phyloP scores from a whole-genome alignment of 164 flowering plant species.

The Sextonia rubra region DNA sequence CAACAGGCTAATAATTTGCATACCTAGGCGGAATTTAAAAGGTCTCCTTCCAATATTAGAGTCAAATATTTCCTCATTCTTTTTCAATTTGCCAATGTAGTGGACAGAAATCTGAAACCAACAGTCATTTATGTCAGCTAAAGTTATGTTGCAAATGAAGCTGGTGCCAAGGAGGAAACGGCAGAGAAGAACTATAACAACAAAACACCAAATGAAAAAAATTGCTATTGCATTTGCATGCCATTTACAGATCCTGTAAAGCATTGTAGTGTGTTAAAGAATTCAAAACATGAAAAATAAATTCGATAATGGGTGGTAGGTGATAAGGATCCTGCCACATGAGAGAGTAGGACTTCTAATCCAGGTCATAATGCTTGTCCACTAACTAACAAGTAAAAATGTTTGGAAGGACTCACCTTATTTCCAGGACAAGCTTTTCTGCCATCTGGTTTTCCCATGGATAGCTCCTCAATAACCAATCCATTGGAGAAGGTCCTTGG shows the following conservation, averaged over 20 bases:
- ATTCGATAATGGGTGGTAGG: background rate
- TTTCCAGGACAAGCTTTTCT: conserved; percentile 77
- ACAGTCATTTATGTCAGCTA: background rate
- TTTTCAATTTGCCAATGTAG: conserved; percentile 84
- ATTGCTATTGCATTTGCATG: too few species aligned
- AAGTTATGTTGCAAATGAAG: background rate
- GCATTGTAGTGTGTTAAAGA: background rate
- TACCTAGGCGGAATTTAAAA: conserved; percentile 86
- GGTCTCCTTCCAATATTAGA: conserved; percentile 70
- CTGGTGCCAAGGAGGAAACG: background rate
- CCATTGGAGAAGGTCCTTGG: conserved; percentile 78
- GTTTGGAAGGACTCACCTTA: conserved; percentile 32
- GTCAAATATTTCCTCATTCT: conserved; percentile 73
- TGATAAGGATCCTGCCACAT: background rate
- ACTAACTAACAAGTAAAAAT: background rate
- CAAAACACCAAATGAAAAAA: background rate
- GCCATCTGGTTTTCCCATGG: conserved; percentile 91
- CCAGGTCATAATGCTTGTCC: background rate
- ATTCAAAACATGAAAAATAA: background rate
- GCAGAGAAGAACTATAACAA: background rate
- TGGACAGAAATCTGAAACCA: conserved; percentile 61
- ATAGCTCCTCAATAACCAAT: conserved; percentile 68
- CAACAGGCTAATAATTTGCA: background rate
- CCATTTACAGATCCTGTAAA: background rate
- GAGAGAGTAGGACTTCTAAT: background rate